Evolutionary conservation across 108 stramenopile genomes (phyloP).

Genomic region (Discostella pseudostelligera): DNA sequence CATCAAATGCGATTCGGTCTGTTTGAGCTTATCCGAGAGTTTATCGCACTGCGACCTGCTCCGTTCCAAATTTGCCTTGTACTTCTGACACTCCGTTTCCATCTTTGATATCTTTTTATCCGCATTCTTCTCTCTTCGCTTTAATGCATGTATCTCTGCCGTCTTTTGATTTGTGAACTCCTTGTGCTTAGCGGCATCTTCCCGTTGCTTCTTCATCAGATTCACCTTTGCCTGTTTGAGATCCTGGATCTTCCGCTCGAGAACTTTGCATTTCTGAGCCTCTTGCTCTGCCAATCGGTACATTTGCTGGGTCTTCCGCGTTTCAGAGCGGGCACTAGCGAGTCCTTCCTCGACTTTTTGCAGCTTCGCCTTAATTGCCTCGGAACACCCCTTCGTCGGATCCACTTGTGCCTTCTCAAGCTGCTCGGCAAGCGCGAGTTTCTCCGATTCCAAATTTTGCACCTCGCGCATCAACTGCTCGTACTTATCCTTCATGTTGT

Average conservation of each 20-base stretch:
- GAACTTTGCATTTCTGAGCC: slow-evolving; percentile 62
- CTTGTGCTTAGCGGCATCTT: slow-evolving; percentile 59
- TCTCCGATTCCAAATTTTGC: slow-evolving; percentile 73
- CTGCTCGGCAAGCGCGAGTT: slow-evolving; percentile 60
- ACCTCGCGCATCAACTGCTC: slow-evolving; percentile 79
- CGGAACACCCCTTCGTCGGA: slow-evolving; percentile 71
- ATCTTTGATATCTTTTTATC: slow-evolving; percentile 66
- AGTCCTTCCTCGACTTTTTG: slow-evolving; percentile 72
- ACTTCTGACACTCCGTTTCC: slow-evolving; percentile 66
- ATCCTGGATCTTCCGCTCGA: slow-evolving; percentile 78
- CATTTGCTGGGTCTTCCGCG: slow-evolving; percentile 72
- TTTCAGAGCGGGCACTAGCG: slow-evolving; percentile 64
- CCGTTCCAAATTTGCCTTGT: slow-evolving; percentile 67
- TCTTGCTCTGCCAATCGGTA: slow-evolving; percentile 73
- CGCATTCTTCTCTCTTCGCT: slow-evolving; percentile 61
- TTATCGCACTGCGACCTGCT: slow-evolving; percentile 62
- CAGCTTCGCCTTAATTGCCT: slow-evolving; percentile 71
- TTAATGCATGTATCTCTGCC: slow-evolving; percentile 70
- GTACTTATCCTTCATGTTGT: slow-evolving; percentile 78
- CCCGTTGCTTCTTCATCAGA: slow-evolving; percentile 78
- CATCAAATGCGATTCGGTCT: slow-evolving; percentile 79
- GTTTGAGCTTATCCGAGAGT: slow-evolving; percentile 74
- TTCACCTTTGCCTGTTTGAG: slow-evolving; percentile 67
- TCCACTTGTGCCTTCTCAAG: slow-evolving; percentile 69
- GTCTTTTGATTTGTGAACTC: slow-evolving; percentile 74